phyloP scores from a whole-genome alignment of 176 grass and related monocot genomes.

The Triticum turgidum region DNA sequence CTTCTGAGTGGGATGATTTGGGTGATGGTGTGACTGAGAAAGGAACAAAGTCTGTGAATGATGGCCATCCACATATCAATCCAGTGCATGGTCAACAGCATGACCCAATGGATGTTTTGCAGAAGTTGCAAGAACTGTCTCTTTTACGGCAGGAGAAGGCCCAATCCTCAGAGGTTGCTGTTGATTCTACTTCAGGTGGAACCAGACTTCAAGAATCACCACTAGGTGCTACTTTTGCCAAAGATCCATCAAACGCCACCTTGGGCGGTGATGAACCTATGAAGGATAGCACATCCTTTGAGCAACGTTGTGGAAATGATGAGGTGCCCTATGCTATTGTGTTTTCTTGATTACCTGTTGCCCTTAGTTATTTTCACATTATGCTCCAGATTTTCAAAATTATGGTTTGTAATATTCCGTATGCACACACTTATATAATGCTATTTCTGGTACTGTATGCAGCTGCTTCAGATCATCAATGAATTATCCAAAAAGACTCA shows the following conservation, averaged over 20 bases:
- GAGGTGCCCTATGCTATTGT: conserved; percentile 37
- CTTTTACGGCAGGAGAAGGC: background rate
- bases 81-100: conserved; percentile 5
- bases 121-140: conserved; percentile 35
- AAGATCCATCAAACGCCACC: background rate
- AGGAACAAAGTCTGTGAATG: conserved; percentile 9
- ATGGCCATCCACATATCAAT: background rate
- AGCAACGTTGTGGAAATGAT: conserved; percentile 11
- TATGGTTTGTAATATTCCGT: conserved; percentile 8
- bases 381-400: background rate
- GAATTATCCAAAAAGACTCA: conserved; percentile 42
- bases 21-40: conserved; percentile 30
- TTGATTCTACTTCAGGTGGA: conserved; percentile 25
- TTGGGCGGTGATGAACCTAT: background rate
- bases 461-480: conserved; percentile 60
- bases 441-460: conserved; percentile 35
- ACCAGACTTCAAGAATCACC: conserved; percentile 9
- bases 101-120: background rate
- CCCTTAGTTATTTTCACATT: background rate
- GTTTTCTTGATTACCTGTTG: background rate
- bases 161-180: background rate
- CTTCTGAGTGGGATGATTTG: conserved; percentile 39
- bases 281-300: conserved; percentile 12
- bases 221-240: background rate
- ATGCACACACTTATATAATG: background rate